Percentiles rank a stretch among this genome's conserved stretches.
Evolutionary conservation across 2,329 filamentous ascomycete genomes (phyloP).

Genomic region (Apiospora kogelbergensis): DNA sequence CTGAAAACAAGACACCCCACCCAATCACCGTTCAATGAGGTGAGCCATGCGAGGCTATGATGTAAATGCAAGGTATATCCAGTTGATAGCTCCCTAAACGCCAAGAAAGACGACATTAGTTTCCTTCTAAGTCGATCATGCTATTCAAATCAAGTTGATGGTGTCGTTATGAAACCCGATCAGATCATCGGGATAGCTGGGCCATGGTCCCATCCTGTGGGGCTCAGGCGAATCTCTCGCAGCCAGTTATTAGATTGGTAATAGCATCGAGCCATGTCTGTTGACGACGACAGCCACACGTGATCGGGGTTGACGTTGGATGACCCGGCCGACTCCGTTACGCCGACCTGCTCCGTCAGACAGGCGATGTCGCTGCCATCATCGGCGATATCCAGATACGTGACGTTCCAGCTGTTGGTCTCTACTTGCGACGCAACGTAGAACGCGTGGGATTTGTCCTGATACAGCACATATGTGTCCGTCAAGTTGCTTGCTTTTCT

Average conservation of each 20-base stretch:
- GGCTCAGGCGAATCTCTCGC: conserved; percentile 17
- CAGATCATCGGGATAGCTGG: conserved; percentile 17
- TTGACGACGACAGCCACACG: conserved; percentile 13
- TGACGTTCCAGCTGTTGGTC: conserved; percentile 18
- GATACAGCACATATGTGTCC: conserved; percentile 24
- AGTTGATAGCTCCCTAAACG: conserved; percentile 3
- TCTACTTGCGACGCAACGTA: conserved; percentile 19
- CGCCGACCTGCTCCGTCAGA: conserved; percentile 17
- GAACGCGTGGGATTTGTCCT: conserved; percentile 21
- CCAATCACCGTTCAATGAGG: background rate
- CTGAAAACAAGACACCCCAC: conserved; percentile 1
- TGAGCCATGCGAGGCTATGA: conserved; percentile 3
- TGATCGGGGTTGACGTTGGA: background rate
- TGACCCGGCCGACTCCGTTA: background rate
- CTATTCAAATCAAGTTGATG: conserved; percentile 3
- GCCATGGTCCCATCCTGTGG: conserved; percentile 18
- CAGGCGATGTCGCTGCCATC: conserved; percentile 21
- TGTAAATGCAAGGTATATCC: conserved; percentile 7
- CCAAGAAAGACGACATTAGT: conserved; percentile 7
- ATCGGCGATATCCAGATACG: conserved; percentile 19
- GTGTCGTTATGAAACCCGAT: background rate
- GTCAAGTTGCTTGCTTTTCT: conserved; percentile 16
- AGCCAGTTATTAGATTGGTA: conserved; percentile 19
- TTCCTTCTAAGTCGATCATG: conserved; percentile 5
- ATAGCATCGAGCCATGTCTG: conserved; percentile 21